These are phyloP conservation scores for Penicillium crystallinum DNA, from an alignment of 495 filamentous ascomycete genomes.

Conservation along the genomic window DNA sequence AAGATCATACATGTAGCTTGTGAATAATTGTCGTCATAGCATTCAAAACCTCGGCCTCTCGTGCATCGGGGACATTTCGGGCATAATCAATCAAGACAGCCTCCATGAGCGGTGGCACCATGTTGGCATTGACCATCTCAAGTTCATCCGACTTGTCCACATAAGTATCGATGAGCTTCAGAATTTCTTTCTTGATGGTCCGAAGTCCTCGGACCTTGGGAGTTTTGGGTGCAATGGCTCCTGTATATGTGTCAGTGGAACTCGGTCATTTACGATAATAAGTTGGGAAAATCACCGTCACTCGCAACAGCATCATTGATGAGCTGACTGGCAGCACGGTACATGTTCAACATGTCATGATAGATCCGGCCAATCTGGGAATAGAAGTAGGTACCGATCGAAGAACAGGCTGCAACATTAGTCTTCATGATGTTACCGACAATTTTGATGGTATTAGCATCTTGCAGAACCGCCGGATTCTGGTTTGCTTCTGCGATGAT, in stretches of 20 bases:
- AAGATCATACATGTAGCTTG: constrained; percentile 79
- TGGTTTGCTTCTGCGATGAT: constrained; percentile 83
- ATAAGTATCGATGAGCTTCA: constrained; percentile 96
- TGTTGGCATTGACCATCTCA: constrained; percentile 84
- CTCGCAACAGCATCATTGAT: constrained; percentile 86
- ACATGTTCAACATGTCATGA: constrained; percentile 98
- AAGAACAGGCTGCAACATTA: constrained; percentile 93
- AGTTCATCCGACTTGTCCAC: constrained; percentile 96
- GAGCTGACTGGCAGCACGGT: constrained; percentile 87
- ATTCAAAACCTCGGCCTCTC: constrained; percentile 93
- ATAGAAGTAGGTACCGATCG: constrained; percentile 94
- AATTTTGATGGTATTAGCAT: constrained; percentile 91
- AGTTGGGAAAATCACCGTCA: constrained; percentile 57
- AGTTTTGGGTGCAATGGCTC: constrained; percentile 93
- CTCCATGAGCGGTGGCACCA: constrained; percentile 95
- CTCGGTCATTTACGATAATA: neutral
- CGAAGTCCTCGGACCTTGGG: constrained; percentile 89
- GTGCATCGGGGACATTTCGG: constrained; percentile 90
- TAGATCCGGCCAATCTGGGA: constrained; percentile 99
- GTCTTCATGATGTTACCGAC: constrained; percentile 99
- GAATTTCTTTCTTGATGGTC: constrained; percentile 98
- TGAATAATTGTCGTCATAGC: constrained; percentile 97
- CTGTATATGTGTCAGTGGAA: constrained; percentile 41
- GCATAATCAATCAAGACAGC: constrained; percentile 95
- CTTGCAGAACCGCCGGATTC: constrained; percentile 77